Conservation (phyloP, 306 rosid genomes). For the Acmispon strigosus region DNA sequence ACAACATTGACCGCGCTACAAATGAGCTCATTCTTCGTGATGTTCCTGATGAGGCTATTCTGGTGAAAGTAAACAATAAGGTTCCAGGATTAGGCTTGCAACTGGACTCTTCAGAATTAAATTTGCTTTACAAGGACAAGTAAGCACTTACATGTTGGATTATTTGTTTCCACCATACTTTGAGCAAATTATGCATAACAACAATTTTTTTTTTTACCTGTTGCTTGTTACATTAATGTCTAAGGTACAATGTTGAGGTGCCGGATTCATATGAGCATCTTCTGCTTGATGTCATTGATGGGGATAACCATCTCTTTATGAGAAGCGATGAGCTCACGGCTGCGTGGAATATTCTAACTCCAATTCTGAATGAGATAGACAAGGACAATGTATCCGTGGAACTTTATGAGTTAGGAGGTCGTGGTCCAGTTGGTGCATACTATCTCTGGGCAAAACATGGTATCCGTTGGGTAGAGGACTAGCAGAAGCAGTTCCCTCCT, state of each 20-base stretch:
- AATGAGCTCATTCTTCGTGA: constrained; percentile 92
- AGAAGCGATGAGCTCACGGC: constrained; percentile 78
- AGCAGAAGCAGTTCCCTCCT: constrained; percentile 1
- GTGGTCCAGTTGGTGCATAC: constrained; percentile 85
- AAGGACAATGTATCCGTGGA: constrained; percentile 55
- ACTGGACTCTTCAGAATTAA: constrained; percentile 81
- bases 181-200: neutral
- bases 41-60: constrained; percentile 79
- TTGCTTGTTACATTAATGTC: constrained; percentile 3
- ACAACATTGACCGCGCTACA: constrained; percentile 49
- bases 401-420: constrained; percentile 75
- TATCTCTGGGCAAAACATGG: constrained; percentile 88
- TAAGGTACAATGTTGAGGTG: constrained; percentile 70
- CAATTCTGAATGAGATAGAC: constrained; percentile 70
- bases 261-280: constrained; percentile 93
- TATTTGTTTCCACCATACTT: constrained; percentile 1
- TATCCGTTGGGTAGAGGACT: constrained; percentile 69
- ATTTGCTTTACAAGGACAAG: constrained; percentile 87
- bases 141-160: constrained; percentile 28
- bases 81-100: constrained; percentile 88
- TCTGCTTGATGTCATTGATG: constrained; percentile 76
- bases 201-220: neutral
- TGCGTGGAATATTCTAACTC: constrained; percentile 76
- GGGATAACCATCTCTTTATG: constrained; percentile 82
- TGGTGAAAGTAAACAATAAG: constrained; percentile 81